Percentiles rank a stretch among this genome's conserved stretches.
Conservation (phyloP, 129 eudicot genomes). For the Flaveria bidentis region DNA sequence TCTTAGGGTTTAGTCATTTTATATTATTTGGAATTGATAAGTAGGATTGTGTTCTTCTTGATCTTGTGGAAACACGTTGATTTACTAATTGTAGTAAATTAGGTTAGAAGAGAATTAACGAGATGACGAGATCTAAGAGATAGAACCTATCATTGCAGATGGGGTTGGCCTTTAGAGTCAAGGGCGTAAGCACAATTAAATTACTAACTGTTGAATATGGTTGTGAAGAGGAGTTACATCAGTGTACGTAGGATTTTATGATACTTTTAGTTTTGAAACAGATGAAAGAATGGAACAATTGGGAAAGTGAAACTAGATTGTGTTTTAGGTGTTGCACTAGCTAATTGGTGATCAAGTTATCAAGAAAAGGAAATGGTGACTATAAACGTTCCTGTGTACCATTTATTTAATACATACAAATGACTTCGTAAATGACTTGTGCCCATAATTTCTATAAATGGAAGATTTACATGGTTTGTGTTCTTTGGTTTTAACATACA, state of each 20-base stretch:
- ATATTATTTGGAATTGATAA: not conserved
- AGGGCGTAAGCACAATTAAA: not conserved
- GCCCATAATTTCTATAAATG: not conserved
- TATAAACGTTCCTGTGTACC: not conserved
- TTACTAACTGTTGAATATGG: not conserved
- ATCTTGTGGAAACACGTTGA: not conserved
- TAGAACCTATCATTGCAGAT: not conserved
- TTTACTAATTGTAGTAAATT: not conserved
- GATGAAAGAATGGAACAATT: not conserved
- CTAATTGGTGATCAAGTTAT: not conserved
- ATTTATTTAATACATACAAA: not conserved
- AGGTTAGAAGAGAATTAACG: slow-evolving; percentile 1
- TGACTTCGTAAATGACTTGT: not conserved
- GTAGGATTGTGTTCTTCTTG: not conserved
- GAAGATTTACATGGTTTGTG: not conserved
- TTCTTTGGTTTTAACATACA: not conserved
- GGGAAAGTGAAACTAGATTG: not conserved
- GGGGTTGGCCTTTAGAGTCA: not conserved
- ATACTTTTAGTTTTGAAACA: not conserved
- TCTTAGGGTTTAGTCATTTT: slow-evolving; percentile 15
- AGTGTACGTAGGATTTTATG: slow-evolving; percentile 15
- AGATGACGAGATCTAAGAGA: not conserved
- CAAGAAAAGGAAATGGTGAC: not conserved
- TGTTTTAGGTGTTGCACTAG: not conserved
- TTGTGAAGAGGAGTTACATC: not conserved